These are phyloP conservation scores for Globisporangium radiosum DNA, from an alignment of 352 stramenopile genomes.

Conservation along the genomic window DNA sequence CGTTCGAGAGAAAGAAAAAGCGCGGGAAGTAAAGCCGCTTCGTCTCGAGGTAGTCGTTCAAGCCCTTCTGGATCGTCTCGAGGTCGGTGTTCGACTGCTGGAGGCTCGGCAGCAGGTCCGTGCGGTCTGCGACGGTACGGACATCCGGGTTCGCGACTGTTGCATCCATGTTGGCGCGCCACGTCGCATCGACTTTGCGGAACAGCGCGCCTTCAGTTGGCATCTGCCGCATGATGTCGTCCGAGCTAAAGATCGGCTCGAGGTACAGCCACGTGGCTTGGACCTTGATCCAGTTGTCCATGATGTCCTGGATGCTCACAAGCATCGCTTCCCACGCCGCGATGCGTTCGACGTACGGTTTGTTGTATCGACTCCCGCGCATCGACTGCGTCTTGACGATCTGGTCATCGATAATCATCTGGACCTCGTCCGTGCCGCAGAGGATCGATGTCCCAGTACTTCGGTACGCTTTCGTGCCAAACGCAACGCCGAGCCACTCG, in stretches of 20 bases:
- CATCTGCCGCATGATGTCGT: slow-evolving; percentile 93
- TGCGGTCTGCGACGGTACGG: slow-evolving; percentile 67
- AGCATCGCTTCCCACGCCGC: slow-evolving; percentile 88
- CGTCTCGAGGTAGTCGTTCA: slow-evolving; percentile 90
- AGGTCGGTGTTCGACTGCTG: slow-evolving; percentile 89
- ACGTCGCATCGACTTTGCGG: slow-evolving; percentile 83
- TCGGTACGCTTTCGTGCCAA: slow-evolving; percentile 92
- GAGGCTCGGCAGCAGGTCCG: slow-evolving; percentile 75
- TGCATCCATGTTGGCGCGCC: slow-evolving; percentile 85
- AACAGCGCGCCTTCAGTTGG: slow-evolving; percentile 84
- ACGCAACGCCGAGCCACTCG: slow-evolving; percentile 90
- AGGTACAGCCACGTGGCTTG: slow-evolving; percentile 92
- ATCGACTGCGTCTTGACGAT: slow-evolving; percentile 96
- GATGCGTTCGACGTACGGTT: slow-evolving; percentile 88
- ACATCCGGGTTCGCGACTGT: slow-evolving; percentile 70
- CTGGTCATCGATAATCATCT: slow-evolving; percentile 93
- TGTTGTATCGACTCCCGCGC: slow-evolving; percentile 90
- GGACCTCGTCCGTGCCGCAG: slow-evolving; percentile 86
- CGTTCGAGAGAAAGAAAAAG: slow-evolving; percentile 93
- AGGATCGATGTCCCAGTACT: slow-evolving; percentile 90
- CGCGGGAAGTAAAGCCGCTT: slow-evolving; percentile 88
- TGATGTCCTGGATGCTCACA: slow-evolving; percentile 87
- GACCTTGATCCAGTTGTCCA: slow-evolving; percentile 94
- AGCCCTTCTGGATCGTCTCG: slow-evolving; percentile 92
- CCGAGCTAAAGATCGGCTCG: slow-evolving; percentile 90